Percentiles rank a stretch among this genome's conserved stretches.
Conservation (phyloP, 1,284 basidiomycete genomes). For the Mycena sp. region DNA sequence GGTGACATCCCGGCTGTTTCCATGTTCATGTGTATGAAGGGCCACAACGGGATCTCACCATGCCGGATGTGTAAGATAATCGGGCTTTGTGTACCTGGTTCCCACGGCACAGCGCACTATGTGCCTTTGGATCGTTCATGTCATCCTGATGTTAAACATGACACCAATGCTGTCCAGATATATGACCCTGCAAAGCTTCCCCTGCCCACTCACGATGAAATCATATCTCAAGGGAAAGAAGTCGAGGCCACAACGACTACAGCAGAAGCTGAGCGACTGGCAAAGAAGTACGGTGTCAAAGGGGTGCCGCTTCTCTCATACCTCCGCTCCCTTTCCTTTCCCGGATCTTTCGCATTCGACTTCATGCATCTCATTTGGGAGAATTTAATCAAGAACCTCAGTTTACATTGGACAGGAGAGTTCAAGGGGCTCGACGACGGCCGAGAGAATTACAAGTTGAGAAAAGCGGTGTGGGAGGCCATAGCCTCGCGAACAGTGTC, state of each 20-base stretch:
- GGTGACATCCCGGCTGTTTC: slow-evolving; percentile 58
- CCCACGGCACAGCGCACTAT: slow-evolving; percentile 42
- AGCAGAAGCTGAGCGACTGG: slow-evolving; percentile 35
- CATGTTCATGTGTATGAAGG: slow-evolving; percentile 56
- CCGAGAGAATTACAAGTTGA: slow-evolving; percentile 42
- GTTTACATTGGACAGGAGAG: slow-evolving; percentile 48
- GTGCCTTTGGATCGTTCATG: slow-evolving; percentile 44
- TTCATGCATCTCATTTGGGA: slow-evolving; percentile 60
- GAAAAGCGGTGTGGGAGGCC: slow-evolving; percentile 45
- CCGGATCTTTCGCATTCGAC: slow-evolving; percentile 53
- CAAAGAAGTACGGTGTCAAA: slow-evolving; percentile 53
- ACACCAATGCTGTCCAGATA: background rate
- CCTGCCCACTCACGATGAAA: slow-evolving; percentile 44
- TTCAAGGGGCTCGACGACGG: slow-evolving; percentile 50
- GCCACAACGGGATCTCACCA: slow-evolving; percentile 53
- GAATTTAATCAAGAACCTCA: slow-evolving; percentile 51
- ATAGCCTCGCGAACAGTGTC: slow-evolving; percentile 46
- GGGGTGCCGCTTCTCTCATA: slow-evolving; percentile 44
- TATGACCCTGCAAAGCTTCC: slow-evolving; percentile 51
- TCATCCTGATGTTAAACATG: slow-evolving; percentile 16
- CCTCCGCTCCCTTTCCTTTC: slow-evolving; percentile 49
- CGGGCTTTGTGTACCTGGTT: slow-evolving; percentile 43
- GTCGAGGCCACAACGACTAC: slow-evolving; percentile 35
- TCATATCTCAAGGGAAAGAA: slow-evolving; percentile 43
- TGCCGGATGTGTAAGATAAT: slow-evolving; percentile 55